These are phyloP conservation scores for Hyphodiscus sp. DNA, from an alignment of 2,329 filamentous ascomycete genomes.

Conservation along the genomic window DNA sequence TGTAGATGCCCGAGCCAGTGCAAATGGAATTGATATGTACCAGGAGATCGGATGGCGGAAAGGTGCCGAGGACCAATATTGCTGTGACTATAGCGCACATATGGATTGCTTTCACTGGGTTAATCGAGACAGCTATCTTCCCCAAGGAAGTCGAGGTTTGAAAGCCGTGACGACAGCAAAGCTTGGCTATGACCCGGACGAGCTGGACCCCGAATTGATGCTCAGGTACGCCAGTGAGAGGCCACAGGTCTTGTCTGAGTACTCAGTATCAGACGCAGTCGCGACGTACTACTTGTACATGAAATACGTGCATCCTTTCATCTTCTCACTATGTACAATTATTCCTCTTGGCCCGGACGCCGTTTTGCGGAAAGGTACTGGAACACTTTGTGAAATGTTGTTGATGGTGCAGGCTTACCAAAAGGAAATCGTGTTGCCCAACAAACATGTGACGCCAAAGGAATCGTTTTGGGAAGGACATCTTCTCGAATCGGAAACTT, in stretches of 20 bases:
- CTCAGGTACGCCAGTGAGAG: slow-evolving; percentile 83
- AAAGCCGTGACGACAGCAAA: slow-evolving; percentile 98
- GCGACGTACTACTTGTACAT: slow-evolving; percentile 99
- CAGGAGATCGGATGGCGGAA: slow-evolving; percentile 95
- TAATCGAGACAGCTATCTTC: slow-evolving; percentile 95
- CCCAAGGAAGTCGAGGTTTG: slow-evolving; percentile 91
- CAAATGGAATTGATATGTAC: slow-evolving; percentile 98
- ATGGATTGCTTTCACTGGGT: slow-evolving; percentile 99
- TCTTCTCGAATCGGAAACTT: slow-evolving; percentile 92
- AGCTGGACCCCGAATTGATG: slow-evolving; percentile 96
- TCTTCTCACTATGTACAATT: slow-evolving; percentile 97
- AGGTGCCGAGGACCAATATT: slow-evolving; percentile 92
- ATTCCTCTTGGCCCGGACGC: slow-evolving; percentile 90
- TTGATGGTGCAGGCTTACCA: slow-evolving; percentile 98
- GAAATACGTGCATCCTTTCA: slow-evolving; percentile 99
- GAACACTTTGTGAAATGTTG: slow-evolving; percentile 98
- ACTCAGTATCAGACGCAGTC: slow-evolving; percentile 97
- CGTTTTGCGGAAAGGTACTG: slow-evolving; percentile 88
- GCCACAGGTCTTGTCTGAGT: slow-evolving; percentile 91
- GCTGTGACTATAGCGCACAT: slow-evolving; percentile 91
- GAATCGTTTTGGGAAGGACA: slow-evolving; percentile 97
- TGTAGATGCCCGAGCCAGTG: slow-evolving; percentile 85
- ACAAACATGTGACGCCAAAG: slow-evolving; percentile 87
- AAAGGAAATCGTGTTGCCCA: slow-evolving; percentile 85
- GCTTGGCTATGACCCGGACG: slow-evolving; percentile 95